Evolutionary conservation across 305 asterid species (phyloP).

Genomic region (Stenogyne calaminthoides): DNA sequence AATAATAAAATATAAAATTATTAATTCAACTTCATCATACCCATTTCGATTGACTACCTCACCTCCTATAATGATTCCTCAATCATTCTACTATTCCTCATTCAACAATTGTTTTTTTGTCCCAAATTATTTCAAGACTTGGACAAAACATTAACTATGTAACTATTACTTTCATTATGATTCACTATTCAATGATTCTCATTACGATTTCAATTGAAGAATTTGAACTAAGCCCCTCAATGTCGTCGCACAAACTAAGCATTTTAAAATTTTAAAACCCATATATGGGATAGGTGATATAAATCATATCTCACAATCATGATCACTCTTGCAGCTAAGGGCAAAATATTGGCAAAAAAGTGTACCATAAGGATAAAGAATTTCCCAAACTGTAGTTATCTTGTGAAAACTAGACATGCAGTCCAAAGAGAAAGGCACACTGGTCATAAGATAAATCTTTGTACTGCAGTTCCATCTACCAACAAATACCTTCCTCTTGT

Average conservation of each 20-base stretch:
- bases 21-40: no score
- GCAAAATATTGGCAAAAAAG: not conserved
- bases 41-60: no score
- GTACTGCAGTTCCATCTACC: not conserved
- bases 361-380: not conserved
- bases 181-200: no score
- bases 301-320: not conserved
- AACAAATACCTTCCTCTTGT: slow-evolving; percentile 7
- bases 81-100: no score
- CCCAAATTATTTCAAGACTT: no score
- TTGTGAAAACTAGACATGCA: not conserved
- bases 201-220: no score
- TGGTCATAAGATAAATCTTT: not conserved
- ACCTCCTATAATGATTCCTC: no score
- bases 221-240: no score
- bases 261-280: not conserved
- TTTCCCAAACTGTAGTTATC: not conserved
- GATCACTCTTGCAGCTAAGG: not conserved
- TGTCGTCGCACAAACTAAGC: not conserved
- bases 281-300: not conserved
- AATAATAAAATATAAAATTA: no score
- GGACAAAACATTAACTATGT: no score
- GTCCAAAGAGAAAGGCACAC: not conserved
- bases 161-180: no score
- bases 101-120: no score